Evolutionary conservation across 306 rosid genomes (phyloP).

Genomic region (Vigna trinervia): DNA sequence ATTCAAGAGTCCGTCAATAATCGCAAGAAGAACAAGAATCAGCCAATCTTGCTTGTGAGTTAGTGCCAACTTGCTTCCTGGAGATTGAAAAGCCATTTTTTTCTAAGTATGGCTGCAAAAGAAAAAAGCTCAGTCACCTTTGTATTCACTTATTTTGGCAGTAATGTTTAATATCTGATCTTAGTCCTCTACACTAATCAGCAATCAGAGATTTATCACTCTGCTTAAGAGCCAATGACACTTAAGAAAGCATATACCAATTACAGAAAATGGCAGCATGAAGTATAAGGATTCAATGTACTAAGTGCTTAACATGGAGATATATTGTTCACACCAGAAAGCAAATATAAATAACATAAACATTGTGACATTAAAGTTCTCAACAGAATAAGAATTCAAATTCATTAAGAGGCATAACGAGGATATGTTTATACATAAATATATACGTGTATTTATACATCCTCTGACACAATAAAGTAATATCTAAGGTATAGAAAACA

Average conservation of each 20-base stretch:
- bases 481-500: neutral
- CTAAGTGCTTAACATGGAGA: neutral
- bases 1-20: slow-evolving; percentile 43
- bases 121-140: neutral
- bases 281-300: neutral
- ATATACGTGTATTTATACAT: neutral
- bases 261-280: too few species aligned
- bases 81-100: slow-evolving; percentile 41
- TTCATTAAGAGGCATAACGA: neutral
- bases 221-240: too few species aligned
- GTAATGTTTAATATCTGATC: too few species aligned
- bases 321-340: too few species aligned
- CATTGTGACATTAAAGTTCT: neutral
- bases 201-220: too few species aligned
- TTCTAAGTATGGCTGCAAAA: slow-evolving; percentile 33
- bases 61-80: slow-evolving; percentile 48
- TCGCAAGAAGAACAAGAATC: slow-evolving; percentile 51
- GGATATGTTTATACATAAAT: neutral
- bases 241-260: too few species aligned
- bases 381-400: slow-evolving; percentile 15
- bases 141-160: neutral
- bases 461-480: neutral
- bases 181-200: too few species aligned
- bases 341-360: neutral
- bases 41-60: slow-evolving; percentile 57